A percentile compares a stretch with the other conserved stretches of the same genome.
Evolutionary conservation across 805 yeast species (phyloP).

Genomic region (Spathaspora arborariae): DNA sequence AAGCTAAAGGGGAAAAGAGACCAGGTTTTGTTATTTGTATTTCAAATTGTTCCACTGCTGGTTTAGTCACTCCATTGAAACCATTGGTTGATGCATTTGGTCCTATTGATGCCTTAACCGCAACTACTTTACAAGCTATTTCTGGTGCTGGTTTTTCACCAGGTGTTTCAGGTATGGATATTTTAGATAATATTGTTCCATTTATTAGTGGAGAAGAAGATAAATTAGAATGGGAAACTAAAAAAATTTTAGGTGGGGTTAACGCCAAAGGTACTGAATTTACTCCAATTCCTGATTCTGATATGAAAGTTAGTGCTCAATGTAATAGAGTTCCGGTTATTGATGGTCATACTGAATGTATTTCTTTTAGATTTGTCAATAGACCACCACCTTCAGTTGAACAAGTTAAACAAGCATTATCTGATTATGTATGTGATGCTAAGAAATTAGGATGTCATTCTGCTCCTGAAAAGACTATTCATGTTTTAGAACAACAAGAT

Average conservation of each 20-base stretch:
- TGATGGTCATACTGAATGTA: constrained; percentile 97
- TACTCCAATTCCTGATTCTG: constrained; percentile 57
- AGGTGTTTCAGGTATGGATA: constrained; percentile 93
- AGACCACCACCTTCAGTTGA: constrained; percentile 84
- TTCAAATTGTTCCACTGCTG: constrained; percentile 98
- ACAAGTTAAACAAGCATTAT: constrained; percentile 64
- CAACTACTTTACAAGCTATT: constrained; percentile 94
- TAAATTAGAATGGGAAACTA: constrained; percentile 97
- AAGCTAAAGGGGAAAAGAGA: constrained; percentile 49
- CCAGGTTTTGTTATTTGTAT: constrained; percentile 91
- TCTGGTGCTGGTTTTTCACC: constrained; percentile 99
- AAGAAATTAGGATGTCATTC: constrained; percentile 75
- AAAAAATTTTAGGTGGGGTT: constrained; percentile 79
- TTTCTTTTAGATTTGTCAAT: constrained; percentile 76
- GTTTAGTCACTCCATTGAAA: constrained; percentile 91
- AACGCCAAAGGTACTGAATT: constrained; percentile 52
- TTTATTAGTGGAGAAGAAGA: constrained; percentile 97
- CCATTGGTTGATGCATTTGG: constrained; percentile 91
- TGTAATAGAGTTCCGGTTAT: constrained; percentile 96
- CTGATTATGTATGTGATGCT: constrained; percentile 82
- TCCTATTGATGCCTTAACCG: constrained; percentile 79
- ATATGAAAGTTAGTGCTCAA: constrained; percentile 87
- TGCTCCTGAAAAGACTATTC: constrained; percentile 90
- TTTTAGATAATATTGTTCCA: constrained; percentile 91
- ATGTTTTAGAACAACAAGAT: constrained; percentile 84